Evolutionary conservation across 352 stramenopile genomes (phyloP), one percentile per base, ranked within the genome.

Genomic region (Pythium dissotocum): DNA sequence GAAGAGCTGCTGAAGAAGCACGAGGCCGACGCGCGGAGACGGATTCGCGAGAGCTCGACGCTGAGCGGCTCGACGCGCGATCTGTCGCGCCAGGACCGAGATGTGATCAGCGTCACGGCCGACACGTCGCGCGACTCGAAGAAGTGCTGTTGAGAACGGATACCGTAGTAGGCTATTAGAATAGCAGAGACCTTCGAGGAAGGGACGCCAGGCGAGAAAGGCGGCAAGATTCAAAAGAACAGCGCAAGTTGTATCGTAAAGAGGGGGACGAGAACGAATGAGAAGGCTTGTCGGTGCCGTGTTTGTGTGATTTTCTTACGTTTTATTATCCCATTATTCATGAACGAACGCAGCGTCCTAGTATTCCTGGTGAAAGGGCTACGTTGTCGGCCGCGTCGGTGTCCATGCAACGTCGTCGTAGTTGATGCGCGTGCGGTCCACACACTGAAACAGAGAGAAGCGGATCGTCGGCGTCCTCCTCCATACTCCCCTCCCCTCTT

Each of bases 1-100:
- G 75, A 80, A 52, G 75, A 88, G 66, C 72, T 95, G 57, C 70
- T 93, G n/a, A 89, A 90, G 69, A 85, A 89, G 28, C 82, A 95
- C 52, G 79, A 93, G 28, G 72, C 90, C n/a, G 79, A 89, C n/a
- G 66, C 84, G 66, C 77, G 73, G 42, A 71, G 65, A 68, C 76
- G 83, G 63, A 69, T 63, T 8, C 80, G 82, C 24, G 77, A 86
- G 69, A 73, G 79, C 55, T 83, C 77, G 61, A 69, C 63, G 46
- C 36, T 69, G 16, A 58, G 55, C 24, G 48, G 48, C 46, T 53
- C 57, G 21, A 57, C 55, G 51, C 51, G 61, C 35, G 42, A 55
- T n/a, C 26, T 61, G 16, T 52, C 61, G 9, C 61, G 61, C 6
- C 35, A 61, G 13, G 61, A 70, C 56, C 36, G 36, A 10, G 58